These are phyloP conservation scores for Metschnikowia shivogae DNA, from an alignment of 805 yeast genomes.

Conservation along the genomic window DNA sequence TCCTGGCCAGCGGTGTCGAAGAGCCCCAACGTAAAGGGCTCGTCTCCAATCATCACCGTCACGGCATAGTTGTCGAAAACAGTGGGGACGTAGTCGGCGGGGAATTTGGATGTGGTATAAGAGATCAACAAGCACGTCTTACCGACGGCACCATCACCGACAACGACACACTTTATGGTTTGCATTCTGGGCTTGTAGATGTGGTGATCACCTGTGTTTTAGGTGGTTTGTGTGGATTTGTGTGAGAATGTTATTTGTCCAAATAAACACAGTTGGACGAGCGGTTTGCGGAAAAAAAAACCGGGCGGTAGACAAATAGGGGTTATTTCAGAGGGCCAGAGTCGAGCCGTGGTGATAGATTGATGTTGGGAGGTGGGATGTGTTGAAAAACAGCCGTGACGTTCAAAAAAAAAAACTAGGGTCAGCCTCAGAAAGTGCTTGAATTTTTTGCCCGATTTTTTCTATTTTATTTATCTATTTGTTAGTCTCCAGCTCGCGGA, in stretches of 20 bases:
- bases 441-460: conserved; percentile 1
- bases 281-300: conserved; percentile 4
- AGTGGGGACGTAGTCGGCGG: conserved; percentile 98
- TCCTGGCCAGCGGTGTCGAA: conserved; percentile 99
- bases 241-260: conserved; percentile 3
- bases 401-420: background rate
- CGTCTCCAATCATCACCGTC: conserved; percentile 95
- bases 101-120: conserved; percentile 94
- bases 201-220: background rate
- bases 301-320: conserved; percentile 1
- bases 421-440: background rate
- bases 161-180: conserved; percentile 91
- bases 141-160: conserved; percentile 99
- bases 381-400: background rate
- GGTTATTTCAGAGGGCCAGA: background rate
- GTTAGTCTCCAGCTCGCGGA: conserved; percentile 4
- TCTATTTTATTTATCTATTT: conserved; percentile 1
- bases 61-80: conserved; percentile 95
- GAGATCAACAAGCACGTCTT: conserved; percentile 93
- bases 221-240: conserved; percentile 2
- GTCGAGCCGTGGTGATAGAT: background rate
- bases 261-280: conserved; percentile 3
- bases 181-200: conserved; percentile 32
- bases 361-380: background rate
- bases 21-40: conserved; percentile 94